A percentile compares a stretch with the other conserved stretches of the same genome.
Evolutionary conservation across 140 eudicot species (phyloP).

Genomic region (Oenanthe javanica): DNA sequence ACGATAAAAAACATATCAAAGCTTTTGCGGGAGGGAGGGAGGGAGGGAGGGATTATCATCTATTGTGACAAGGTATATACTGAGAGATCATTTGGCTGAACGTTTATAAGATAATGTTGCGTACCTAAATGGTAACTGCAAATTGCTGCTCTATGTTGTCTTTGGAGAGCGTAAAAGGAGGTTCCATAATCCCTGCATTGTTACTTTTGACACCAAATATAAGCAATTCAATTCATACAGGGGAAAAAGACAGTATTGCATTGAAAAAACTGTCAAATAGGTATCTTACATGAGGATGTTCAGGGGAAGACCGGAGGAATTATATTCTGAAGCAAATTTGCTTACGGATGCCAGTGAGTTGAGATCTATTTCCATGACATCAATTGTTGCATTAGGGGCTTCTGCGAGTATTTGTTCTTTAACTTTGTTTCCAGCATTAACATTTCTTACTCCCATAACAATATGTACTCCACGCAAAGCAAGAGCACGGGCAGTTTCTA

Average conservation of each 20-base stretch:
- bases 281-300: conserved; percentile 73
- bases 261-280: background rate
- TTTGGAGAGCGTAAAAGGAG: conserved; percentile 62
- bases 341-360: conserved; percentile 57
- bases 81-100: background rate
- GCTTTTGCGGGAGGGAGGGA: background rate
- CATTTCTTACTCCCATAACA: conserved; percentile 76
- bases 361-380: conserved; percentile 75
- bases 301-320: conserved; percentile 57
- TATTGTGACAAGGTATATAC: background rate
- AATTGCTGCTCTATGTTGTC: conserved; percentile 77
- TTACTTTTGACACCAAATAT: conserved; percentile 31
- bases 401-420: conserved; percentile 45
- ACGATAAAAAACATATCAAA: background rate
- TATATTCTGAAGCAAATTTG: conserved; percentile 68
- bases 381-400: conserved; percentile 64
- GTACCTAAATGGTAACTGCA: conserved; percentile 69
- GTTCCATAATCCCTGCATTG: conserved; percentile 86
- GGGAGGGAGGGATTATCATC: background rate
- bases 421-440: conserved; percentile 47
- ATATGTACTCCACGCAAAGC: conserved; percentile 74
- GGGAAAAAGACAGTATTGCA: background rate
- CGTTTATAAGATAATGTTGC: conserved; percentile 3
- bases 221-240: background rate
- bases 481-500: conserved; percentile 63